Base-by-base conservation (phyloP, 1,284 basidiomycete genomes). In the Moesziomyces globuligerus region DNA sequence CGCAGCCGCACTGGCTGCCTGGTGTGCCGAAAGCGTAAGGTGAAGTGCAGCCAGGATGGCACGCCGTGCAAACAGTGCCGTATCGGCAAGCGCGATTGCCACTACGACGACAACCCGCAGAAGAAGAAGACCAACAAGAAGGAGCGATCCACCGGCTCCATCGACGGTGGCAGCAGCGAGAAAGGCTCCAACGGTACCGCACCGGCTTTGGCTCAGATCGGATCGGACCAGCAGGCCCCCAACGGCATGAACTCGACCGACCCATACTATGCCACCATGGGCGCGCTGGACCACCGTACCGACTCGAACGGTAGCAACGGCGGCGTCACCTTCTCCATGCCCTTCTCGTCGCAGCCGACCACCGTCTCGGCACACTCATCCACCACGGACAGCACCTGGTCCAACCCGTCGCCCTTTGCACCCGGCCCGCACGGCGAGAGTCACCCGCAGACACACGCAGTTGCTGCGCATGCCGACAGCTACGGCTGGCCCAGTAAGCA, bases 41-140 rank as follows among this genome's bases (percentile, higher is more conserved):
- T 79, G 56, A 79, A 79, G 56, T 79, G 77, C 34, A 54, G 60
- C 23, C 77, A 79, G 56, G 77, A 79, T 36, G 77, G 77, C 11
- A 73, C 61, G 7, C 77, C 77, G 6, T 79, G 77, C 71, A 77
- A 76, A 54, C 75, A 79, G 41, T 79, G 77, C 48, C 52, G 71
- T 17, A 74, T 75, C 45, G 77, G 77, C 48, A 76, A 78, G 56
- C 73, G 77, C 21, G 73, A 77, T 45, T 79, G 77, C 54, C 68
- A 75, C 49, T 79, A 79, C 40, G 75, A 78, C 48, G 71, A 75
- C 15, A 66, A 61, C 34, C 75, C 75, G 6, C 66, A 57, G 34
- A 77, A 77, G 65, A 68, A 71, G 59, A 74, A 72, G 60, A 26
- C 52, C 13, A 29, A 21, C 39, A 68, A 72, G 48, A 72, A 72